Base-by-base conservation (phyloP, 352 stramenopile species). In the Globisporangium cederbergense region DNA sequence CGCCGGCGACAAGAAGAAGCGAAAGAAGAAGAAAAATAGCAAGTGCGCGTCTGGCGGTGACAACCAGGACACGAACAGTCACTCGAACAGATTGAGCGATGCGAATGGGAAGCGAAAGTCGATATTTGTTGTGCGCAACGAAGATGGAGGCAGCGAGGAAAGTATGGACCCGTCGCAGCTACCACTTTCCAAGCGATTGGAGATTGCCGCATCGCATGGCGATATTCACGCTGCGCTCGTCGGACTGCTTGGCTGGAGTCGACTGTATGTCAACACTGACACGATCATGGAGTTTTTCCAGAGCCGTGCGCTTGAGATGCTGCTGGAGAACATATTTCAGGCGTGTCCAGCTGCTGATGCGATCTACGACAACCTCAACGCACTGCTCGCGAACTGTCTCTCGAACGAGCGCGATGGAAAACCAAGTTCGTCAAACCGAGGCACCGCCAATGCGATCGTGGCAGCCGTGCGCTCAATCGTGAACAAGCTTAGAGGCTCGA, bases 251-350 rank as follows among this genome's bases (percentile, higher is more conserved):
- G 82, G 81, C 14, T 95, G 86, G 86, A 93, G 83, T 42, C 73
- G 77, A 14, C 45, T 92, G 43, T 86, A 78, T 62, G 49, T 82
- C 20, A 70, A 83, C 68, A 83, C 80, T 5, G 82, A 90, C 13
- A 82, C 81, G n/a, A 82, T 91, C 57, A 64, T 86, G 46, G 62
- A 67, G 28, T 87, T 93, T 62, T 91, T 95, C 70, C 75, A 91
- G 60, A 82, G 81, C 64, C 60, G 81, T 18, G 82, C 86, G 34
- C 73, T 95, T 49, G 62, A 73, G 38, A 60, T 90, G 51, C 70
- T 95, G 43, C 58, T 95, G 8, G 53, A 58, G 38, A 93, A 91
- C 50, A 61, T 95, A 13, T 66, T 95, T 36, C 68, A 68, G 8
- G 63, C 75, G n/a, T 76, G 68, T 4, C 64, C 74, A 14, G 64